These are phyloP conservation scores for Scedosporium apiospermum DNA, from an alignment of 2,329 filamentous ascomycete species.

Conservation along the genomic window DNA sequence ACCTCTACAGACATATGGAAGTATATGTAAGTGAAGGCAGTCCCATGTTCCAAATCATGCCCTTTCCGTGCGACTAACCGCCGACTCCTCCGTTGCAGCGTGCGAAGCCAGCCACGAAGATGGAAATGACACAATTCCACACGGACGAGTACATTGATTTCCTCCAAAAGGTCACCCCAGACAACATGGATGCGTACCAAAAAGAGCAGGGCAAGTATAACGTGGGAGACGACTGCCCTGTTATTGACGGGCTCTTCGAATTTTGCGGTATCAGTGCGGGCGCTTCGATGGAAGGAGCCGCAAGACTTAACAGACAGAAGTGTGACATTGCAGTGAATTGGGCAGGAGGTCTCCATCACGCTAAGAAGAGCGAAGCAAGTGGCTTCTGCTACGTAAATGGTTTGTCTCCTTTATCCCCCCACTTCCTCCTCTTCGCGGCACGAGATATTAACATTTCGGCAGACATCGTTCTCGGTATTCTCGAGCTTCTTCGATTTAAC, in stretches of 20 bases:
- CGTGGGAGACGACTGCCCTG: conserved; percentile 91
- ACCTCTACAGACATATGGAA: conserved; percentile 93
- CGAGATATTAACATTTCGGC: conserved; percentile 12
- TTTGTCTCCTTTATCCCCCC: conserved; percentile 14
- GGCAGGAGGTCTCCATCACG: conserved; percentile 94
- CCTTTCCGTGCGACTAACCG: conserved; percentile 20
- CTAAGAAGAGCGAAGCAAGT: conserved; percentile 91
- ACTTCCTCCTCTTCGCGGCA: neutral
- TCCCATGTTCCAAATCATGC: neutral
- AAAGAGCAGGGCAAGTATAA: conserved; percentile 85
- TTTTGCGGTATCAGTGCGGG: conserved; percentile 94
- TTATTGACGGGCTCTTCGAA: conserved; percentile 95
- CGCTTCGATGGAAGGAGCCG: conserved; percentile 86
- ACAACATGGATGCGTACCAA: conserved; percentile 88
- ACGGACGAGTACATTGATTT: conserved; percentile 95
- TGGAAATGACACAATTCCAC: conserved; percentile 91
- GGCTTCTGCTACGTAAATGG: conserved; percentile 99
- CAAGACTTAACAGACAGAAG: conserved; percentile 79
- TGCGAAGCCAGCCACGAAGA: conserved; percentile 75
- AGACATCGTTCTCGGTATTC: conserved; percentile 94
- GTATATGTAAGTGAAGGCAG: conserved; percentile 62
- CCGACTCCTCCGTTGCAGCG: conserved; percentile 39
- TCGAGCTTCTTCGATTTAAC: conserved; percentile 82
- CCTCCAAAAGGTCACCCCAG: conserved; percentile 86
- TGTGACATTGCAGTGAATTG: conserved; percentile 98